A percentile compares a stretch with the other conserved stretches of the same genome.
phyloP scores from a whole-genome alignment of 352 stramenopile species.

The Pythium grandisporangium region DNA sequence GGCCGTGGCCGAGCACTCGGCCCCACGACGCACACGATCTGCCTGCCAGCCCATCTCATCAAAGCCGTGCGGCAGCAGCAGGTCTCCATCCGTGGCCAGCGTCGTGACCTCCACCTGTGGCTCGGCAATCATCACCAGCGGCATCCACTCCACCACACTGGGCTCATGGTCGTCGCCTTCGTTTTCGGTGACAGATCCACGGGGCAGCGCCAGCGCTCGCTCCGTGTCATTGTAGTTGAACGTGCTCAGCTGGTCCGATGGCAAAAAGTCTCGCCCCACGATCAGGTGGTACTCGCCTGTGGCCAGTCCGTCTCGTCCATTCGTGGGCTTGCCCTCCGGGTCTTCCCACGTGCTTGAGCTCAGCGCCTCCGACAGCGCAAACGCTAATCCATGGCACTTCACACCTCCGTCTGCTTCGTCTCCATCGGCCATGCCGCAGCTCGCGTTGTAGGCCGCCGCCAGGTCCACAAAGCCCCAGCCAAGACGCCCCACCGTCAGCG shows the following conservation, averaged over 20 bases:
- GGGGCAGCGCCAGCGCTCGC: too few relatives aligned
- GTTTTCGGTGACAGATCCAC: too few relatives aligned
- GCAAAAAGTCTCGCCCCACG: slow-evolving; percentile 28
- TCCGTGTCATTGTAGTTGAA: slow-evolving; percentile 29
- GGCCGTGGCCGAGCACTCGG: slow-evolving; percentile 23
- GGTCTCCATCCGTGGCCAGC: slow-evolving; percentile 17
- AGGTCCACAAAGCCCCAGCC: slow-evolving; percentile 27
- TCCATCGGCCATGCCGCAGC: slow-evolving; percentile 9
- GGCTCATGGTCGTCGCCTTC: too few relatives aligned
- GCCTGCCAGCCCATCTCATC: slow-evolving; percentile 13
- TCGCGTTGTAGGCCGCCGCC: slow-evolving; percentile 24
- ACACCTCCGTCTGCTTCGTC: too few relatives aligned
- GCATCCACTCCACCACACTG: too few relatives aligned
- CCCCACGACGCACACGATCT: neutral
- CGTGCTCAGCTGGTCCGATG: slow-evolving; percentile 15
- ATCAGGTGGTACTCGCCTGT: slow-evolving; percentile 20
- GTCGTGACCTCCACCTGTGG: slow-evolving; percentile 26
- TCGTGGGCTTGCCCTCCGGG: too few relatives aligned
- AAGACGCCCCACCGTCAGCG: slow-evolving; percentile 30
- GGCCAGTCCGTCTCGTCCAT: neutral
- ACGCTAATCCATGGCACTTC: slow-evolving; percentile 36
- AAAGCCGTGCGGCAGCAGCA: slow-evolving; percentile 16
- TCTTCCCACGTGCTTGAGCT: too few relatives aligned
- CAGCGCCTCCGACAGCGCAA: too few relatives aligned
- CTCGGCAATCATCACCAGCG: too few relatives aligned